Evolutionary conservation across 208 protist species (phyloP), one percentile per base, ranked within the genome.

Genomic region (Crithidia expoeki): DNA sequence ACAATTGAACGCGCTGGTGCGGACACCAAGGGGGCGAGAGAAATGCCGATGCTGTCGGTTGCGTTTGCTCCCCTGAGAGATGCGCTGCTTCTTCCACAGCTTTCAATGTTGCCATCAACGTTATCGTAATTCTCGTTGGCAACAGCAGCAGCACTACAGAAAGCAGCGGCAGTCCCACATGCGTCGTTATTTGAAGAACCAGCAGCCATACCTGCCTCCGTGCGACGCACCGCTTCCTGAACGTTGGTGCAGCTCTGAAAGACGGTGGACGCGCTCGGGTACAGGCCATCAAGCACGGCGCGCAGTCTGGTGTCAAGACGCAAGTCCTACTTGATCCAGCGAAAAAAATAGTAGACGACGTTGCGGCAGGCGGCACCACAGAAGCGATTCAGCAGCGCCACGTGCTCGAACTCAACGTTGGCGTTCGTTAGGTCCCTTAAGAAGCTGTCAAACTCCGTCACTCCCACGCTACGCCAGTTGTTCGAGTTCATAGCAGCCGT

Each of bases 21-120:
- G 2, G 85, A 80, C 27, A 89, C 70, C 84, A 88, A 81, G 2
- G 88, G 88, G 11, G 81, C 71, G 4, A 91, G 59, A 10, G 81
- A 81, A 36, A 77, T 72, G 51, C 74, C 76, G 17, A 91, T 62
- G 53, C 66, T 49, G 56, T 90, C 70, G 17, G 68, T 51, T 3
- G 69, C 64, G 14, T 71, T 42, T 0, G 78, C 61, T 2, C n/a
- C 52, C 0, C 69, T 64, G 2, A 7, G 46, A 4, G 9, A 16
- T 5, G 23, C 57, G 25, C 27, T 38, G 25, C 60, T n/a, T 0
- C 32, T 38, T 11, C 36, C 36, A 25, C 68, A 42, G 38, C 33
- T 53, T 16, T 47, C 21, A 4, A 6, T 27, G 30, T 38, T 17
- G 10, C 4, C 28, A 19, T 33, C 38, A n/a, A 32, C 40, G 44